These are phyloP conservation scores for Lagerstroemia fauriei DNA, from an alignment of 441 rosid species.

Conservation along the genomic window DNA sequence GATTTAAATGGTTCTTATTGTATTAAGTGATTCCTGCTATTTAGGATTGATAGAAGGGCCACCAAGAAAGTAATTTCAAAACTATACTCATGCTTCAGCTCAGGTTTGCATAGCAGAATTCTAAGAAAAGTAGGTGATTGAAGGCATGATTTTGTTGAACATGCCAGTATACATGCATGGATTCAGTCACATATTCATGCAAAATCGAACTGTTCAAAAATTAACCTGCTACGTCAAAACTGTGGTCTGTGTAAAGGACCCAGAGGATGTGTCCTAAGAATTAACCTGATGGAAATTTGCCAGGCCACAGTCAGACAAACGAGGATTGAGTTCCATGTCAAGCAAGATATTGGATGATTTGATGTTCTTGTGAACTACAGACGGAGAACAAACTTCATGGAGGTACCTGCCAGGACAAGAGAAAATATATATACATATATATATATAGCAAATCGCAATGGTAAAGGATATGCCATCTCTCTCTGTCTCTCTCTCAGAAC, in stretches of 20 bases:
- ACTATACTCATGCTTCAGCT: neutral
- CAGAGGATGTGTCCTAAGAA: neutral
- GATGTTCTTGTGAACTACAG: constrained; percentile 84
- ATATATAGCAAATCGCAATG: neutral
- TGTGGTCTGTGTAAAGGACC: neutral
- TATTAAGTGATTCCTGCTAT: no score
- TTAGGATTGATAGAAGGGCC: no score
- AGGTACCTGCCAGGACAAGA: constrained; percentile 62
- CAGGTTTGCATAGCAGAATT: neutral
- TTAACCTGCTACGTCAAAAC: neutral
- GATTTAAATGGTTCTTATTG: no score
- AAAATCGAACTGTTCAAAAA: neutral
- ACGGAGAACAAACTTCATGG: constrained; percentile 83
- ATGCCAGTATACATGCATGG: neutral
- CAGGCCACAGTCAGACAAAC: constrained; percentile 75
- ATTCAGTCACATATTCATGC: neutral
- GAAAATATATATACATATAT: neutral
- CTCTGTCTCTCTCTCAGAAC: neutral
- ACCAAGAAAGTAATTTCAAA: no score
- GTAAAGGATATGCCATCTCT: neutral
- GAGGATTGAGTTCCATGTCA: constrained; percentile 78
- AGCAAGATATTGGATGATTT: constrained; percentile 91
- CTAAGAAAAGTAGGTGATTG: neutral
- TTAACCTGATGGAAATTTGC: constrained; percentile 67
- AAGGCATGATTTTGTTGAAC: neutral